Evolutionary conservation across 371 early-diverging fungal genomes (phyloP).

Genomic region (Circinella umbellata): DNA sequence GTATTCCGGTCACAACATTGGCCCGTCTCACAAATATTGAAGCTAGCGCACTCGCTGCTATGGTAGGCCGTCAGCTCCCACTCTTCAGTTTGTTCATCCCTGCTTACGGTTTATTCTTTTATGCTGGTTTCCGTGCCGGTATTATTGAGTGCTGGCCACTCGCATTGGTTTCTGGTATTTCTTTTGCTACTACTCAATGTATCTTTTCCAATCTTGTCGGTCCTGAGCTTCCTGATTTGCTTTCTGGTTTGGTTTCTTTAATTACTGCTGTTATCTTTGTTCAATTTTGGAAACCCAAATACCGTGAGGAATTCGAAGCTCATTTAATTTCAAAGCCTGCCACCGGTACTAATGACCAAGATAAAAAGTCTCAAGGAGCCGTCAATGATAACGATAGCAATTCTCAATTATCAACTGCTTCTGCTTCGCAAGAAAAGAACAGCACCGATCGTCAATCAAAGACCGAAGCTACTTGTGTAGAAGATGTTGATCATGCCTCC

Average conservation of each 20-base stretch:
- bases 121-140: slow-evolving; percentile 47
- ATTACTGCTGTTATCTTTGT: slow-evolving; percentile 42
- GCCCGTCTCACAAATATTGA: slow-evolving; percentile 47
- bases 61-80: slow-evolving; percentile 57
- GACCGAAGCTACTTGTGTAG: slow-evolving; percentile 4
- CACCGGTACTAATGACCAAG: slow-evolving; percentile 1
- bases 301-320: slow-evolving; percentile 45
- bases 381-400: neutral
- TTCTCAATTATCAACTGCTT: neutral
- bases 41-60: slow-evolving; percentile 42
- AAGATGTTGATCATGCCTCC: neutral
- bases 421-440: neutral
- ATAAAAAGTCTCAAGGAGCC: neutral
- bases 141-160: slow-evolving; percentile 55
- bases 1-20: slow-evolving; percentile 53
- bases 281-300: slow-evolving; percentile 54
- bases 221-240: slow-evolving; percentile 54
- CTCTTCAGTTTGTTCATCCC: slow-evolving; percentile 50
- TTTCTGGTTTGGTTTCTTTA: slow-evolving; percentile 50
- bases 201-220: slow-evolving; percentile 53
- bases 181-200: slow-evolving; percentile 49
- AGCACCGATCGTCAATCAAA: neutral
- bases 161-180: slow-evolving; percentile 45
- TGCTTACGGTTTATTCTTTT: slow-evolving; percentile 42
- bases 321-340: slow-evolving; percentile 3